A percentile compares a stretch with the other conserved stretches of the same genome.
These are phyloP conservation scores for Yamadazyma siamensis DNA, from an alignment of 1,139 yeast species.

Conservation along the genomic window DNA sequence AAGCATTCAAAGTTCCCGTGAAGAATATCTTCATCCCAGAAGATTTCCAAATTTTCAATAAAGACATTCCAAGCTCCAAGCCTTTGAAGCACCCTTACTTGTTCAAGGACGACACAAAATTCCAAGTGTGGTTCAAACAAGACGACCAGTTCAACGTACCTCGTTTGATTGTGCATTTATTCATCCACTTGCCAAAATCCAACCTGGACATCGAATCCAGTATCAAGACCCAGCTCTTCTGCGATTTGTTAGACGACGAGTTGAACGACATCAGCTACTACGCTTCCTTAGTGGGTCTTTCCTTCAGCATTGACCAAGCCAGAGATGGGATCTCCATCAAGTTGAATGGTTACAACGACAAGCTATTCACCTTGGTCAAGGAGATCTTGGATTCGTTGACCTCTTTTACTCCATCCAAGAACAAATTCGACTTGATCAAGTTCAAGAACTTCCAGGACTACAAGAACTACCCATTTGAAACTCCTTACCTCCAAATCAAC, in stretches of 20 bases:
- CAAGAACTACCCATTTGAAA: conserved; percentile 68
- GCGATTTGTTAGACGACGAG: conserved; percentile 71
- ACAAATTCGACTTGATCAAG: conserved; percentile 64
- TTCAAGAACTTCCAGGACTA: conserved; percentile 60
- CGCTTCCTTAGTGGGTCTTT: conserved; percentile 79
- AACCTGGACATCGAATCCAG: conserved; percentile 54
- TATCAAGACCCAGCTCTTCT: conserved; percentile 57
- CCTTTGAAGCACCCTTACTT: conserved; percentile 39
- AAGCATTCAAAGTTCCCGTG: conserved; percentile 57
- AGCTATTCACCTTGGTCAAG: conserved; percentile 59
- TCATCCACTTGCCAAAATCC: conserved; percentile 65
- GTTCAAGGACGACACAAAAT: conserved; percentile 28
- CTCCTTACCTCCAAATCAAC: conserved; percentile 75
- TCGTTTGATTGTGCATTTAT: conserved; percentile 67
- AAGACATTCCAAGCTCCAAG: conserved; percentile 20
- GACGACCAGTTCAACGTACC: conserved; percentile 92
- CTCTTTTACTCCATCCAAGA: conserved; percentile 48
- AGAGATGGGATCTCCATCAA: conserved; percentile 70
- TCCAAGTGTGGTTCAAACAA: conserved; percentile 79
- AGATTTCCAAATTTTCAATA: conserved; percentile 57
- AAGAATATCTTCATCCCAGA: conserved; percentile 80
- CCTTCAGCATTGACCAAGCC: conserved; percentile 53
- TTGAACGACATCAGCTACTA: conserved; percentile 76
- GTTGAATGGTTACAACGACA: conserved; percentile 81
- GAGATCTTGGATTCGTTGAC: conserved; percentile 55